These are phyloP conservation scores for Iodosphaeria phyllophila DNA, from an alignment of 2,329 filamentous ascomycete species.

Conservation along the genomic window DNA sequence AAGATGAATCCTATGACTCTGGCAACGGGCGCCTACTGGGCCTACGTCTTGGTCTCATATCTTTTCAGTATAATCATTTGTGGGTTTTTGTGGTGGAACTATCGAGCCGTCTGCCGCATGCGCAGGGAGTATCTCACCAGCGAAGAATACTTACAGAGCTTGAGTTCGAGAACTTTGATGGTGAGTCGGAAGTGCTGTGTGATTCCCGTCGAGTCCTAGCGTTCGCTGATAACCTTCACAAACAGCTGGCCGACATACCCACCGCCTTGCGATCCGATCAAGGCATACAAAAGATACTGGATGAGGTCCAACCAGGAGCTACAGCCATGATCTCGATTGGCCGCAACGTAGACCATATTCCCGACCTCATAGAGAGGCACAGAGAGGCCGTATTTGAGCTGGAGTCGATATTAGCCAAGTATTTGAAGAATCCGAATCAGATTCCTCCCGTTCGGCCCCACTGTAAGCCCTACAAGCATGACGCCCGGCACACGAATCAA, in stretches of 20 bases:
- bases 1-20: conserved; percentile 38
- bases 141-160: conserved; percentile 69
- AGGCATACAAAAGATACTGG: conserved; percentile 69
- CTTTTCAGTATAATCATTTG: conserved; percentile 57
- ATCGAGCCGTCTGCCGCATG: conserved; percentile 51
- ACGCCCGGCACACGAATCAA: conserved; percentile 47
- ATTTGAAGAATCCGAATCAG: conserved; percentile 70
- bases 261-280: conserved; percentile 63
- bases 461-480: conserved; percentile 65
- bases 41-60: conserved; percentile 38
- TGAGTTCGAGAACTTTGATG: conserved; percentile 60
- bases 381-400: conserved; percentile 63
- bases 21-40: conserved; percentile 34
- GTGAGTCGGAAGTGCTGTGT: too few relatives aligned
- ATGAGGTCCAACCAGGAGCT: conserved; percentile 40
- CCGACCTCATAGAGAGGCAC: conserved; percentile 69
- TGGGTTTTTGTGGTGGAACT: conserved; percentile 81
- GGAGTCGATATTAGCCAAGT: conserved; percentile 71
- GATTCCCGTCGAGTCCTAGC: too few relatives aligned
- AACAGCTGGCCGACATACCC: conserved; percentile 69
- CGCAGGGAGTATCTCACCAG: conserved; percentile 69
- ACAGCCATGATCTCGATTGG: conserved; percentile 69
- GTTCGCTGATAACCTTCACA: too few relatives aligned
- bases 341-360: conserved; percentile 80
- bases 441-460: conserved; percentile 60